Evolutionary conservation across 2,329 filamentous ascomycete genomes (phyloP).

Genomic region (Ophidiomyces ophidiicola): DNA sequence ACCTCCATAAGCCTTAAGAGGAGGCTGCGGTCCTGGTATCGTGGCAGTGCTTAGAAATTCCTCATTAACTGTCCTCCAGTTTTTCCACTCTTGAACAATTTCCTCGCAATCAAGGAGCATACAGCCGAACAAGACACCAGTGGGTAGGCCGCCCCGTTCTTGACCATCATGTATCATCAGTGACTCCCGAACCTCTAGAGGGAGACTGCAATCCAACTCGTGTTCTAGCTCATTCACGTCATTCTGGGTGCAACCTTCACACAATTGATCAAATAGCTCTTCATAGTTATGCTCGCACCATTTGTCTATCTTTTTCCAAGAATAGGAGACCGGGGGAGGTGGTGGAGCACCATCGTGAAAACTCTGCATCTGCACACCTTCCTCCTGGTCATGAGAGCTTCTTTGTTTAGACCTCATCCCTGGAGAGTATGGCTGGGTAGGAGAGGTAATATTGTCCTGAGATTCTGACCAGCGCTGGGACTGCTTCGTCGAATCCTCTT

Average conservation of each 20-base stretch:
- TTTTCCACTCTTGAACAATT: slow-evolving; percentile 93
- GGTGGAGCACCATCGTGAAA: slow-evolving; percentile 88
- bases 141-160: slow-evolving; percentile 80
- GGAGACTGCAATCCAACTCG: slow-evolving; percentile 84
- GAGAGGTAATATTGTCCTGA: slow-evolving; percentile 43
- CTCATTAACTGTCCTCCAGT: slow-evolving; percentile 87
- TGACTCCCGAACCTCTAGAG: slow-evolving; percentile 86
- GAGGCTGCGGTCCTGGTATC: slow-evolving; percentile 45
- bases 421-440: slow-evolving; percentile 69
- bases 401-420: slow-evolving; percentile 63
- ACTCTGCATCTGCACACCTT: slow-evolving; percentile 78
- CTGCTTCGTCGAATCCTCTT: slow-evolving; percentile 53
- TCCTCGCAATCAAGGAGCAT: slow-evolving; percentile 98
- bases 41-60: slow-evolving; percentile 60
- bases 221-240: slow-evolving; percentile 96
- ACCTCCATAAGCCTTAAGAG: slow-evolving; percentile 60
- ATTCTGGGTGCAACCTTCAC: slow-evolving; percentile 83
- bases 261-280: slow-evolving; percentile 84
- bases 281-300: slow-evolving; percentile 95
- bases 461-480: slow-evolving; percentile 51
- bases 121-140: slow-evolving; percentile 80
- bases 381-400: slow-evolving; percentile 48
- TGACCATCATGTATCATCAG: slow-evolving; percentile 90
- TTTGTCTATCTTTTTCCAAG: slow-evolving; percentile 84
- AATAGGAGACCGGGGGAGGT: slow-evolving; percentile 73